Conservation (phyloP, 352 stramenopile genomes). For the Pythium dissimile region DNA sequence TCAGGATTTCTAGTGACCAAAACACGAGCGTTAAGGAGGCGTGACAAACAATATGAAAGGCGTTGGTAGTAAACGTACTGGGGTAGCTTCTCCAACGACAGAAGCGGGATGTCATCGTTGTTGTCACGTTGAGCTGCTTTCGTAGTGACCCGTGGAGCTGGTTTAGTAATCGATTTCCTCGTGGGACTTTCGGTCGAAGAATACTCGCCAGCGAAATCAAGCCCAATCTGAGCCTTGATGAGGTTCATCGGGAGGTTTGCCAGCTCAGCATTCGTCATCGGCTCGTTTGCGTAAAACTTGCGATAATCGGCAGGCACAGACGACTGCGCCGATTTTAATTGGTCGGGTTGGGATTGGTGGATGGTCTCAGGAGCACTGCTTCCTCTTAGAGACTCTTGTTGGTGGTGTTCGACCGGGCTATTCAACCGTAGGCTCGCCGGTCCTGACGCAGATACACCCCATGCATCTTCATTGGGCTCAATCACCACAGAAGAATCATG, state of each 20-base stretch:
- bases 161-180: constrained; percentile 9
- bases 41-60: too few species aligned
- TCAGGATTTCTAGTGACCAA: constrained; percentile 25
- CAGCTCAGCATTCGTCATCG: constrained; percentile 57
- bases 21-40: background rate
- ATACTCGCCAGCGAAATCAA: constrained; percentile 37
- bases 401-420: background rate
- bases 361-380: background rate
- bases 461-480: background rate
- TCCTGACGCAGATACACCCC: background rate
- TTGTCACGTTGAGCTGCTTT: constrained; percentile 25
- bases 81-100: constrained; percentile 52
- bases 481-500: background rate
- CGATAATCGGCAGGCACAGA: constrained; percentile 24
- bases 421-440: constrained; percentile 1
- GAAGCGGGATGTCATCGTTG: constrained; percentile 47
- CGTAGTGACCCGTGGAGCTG: constrained; percentile 18
- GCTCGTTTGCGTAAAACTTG: constrained; percentile 73
- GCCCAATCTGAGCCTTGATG: constrained; percentile 70
- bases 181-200: constrained; percentile 7
- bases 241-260: constrained; percentile 64
- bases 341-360: background rate
- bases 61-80: too few species aligned
- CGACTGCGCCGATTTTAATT: background rate
- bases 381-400: background rate